Base-by-base conservation (phyloP, 768 basidiomycete genomes). In the Xanthoconium purpureum region DNA sequence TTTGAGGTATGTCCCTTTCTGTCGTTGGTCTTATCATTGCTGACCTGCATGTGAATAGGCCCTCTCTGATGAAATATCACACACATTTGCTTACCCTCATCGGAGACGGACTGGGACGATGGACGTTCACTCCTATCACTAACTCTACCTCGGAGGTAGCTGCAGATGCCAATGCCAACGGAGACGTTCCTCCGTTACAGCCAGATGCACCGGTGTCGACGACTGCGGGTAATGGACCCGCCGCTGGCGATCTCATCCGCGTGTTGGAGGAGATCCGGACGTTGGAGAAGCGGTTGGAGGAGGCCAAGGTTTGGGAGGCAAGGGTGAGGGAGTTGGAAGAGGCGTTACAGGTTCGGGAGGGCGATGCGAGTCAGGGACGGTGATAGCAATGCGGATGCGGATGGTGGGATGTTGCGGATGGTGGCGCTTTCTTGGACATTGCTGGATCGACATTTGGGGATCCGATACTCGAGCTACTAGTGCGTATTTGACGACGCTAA, bases 61-160 rank as follows among this genome's bases (percentile, higher is more conserved):
- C 94, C 0, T 87, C 90, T 0, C 74, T 98, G 56, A 83, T 84
- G 64, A 94, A 90, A 68, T 95, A 97, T 68, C 96, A 98, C 71
- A 89, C 84, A 5, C 88, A 90, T 47, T 79, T 96, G 29, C 79
- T 98, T 17, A 90, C 89, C 1, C 76, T 98, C 14, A 74, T 78
- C 8, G 92, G 93, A 9, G 88, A 89, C 47, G 81, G 80, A 2
- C 78, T 84, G 0, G 87, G 86, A 1, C 71, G 77, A 52, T 94
- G 91, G 90, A 84, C 83, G 32, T 78, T 91, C 5, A 76, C 81
- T 5, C 80, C 81, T 9, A 81, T 94, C 36, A 55, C 50, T 3
- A 12, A 33, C 33, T 32, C 66, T 15, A 18, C 54, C 7, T 10
- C 51, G 8, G n/a, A 33, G 15, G 3, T 47, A 11, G 36, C 33